A percentile compares a stretch with the other conserved stretches of the same genome.
Evolutionary conservation across 83 land plant genomes (phyloP).

Genomic region (Larix sibirica): DNA sequence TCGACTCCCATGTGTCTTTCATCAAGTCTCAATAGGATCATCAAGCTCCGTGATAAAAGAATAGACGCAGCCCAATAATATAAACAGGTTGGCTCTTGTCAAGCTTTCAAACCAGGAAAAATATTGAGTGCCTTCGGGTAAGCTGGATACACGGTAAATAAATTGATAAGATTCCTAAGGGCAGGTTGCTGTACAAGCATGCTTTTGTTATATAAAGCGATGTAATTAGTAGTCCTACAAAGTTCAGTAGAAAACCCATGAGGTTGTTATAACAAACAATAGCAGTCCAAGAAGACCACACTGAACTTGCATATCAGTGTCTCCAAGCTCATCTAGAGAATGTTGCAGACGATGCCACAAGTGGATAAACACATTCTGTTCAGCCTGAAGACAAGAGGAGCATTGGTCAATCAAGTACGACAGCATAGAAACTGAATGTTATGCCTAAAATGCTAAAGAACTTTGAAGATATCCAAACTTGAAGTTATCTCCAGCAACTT

Average conservation of each 20-base stretch:
- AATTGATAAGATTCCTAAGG: background rate
- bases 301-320: constrained; percentile 8
- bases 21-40: background rate
- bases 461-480: background rate
- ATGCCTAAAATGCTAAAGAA: background rate
- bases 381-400: background rate
- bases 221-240: background rate
- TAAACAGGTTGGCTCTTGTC: background rate
- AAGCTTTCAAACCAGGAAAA: background rate
- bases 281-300: constrained; percentile 7
- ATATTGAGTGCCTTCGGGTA: background rate
- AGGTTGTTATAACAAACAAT: background rate
- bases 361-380: background rate
- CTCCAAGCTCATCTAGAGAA: constrained; percentile 1
- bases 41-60: background rate
- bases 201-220: background rate
- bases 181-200: background rate
- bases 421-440: background rate
- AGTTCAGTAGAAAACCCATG: background rate
- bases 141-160: background rate
- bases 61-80: background rate
- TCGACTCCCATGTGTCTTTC: background rate
- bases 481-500: background rate
- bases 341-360: background rate
- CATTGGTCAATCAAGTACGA: background rate